These are phyloP conservation scores for Globisporangium spinosum DNA, from an alignment of 352 stramenopile genomes.

Conservation along the genomic window DNA sequence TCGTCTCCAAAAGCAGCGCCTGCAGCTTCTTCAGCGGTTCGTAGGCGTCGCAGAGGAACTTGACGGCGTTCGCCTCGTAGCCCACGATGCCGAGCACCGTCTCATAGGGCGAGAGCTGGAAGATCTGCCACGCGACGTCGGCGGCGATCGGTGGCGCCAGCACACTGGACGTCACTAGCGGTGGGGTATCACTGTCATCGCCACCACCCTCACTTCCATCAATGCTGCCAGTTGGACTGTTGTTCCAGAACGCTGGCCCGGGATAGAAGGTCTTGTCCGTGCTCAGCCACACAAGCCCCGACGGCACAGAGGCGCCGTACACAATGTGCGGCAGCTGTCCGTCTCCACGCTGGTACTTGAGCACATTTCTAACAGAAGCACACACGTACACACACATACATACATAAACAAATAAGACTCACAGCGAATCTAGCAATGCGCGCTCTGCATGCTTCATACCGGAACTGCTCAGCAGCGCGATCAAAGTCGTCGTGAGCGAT, in stretches of 20 bases:
- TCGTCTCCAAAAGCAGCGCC: slow-evolving; percentile 38
- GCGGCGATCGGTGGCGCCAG: slow-evolving; percentile 67
- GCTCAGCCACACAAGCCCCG: slow-evolving; percentile 40
- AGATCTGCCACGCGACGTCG: slow-evolving; percentile 82
- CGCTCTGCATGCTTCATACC: slow-evolving; percentile 22
- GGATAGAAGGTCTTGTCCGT: slow-evolving; percentile 75
- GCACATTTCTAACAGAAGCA: slow-evolving; percentile 30
- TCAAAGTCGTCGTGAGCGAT: slow-evolving; percentile 76
- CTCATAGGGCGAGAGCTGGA: slow-evolving; percentile 75
- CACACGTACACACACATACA: not conserved
- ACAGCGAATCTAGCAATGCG: not conserved
- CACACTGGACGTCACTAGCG: slow-evolving; percentile 42
- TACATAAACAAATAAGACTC: not conserved
- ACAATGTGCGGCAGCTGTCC: slow-evolving; percentile 67
- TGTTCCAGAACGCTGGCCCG: slow-evolving; percentile 68
- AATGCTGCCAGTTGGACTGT: not conserved
- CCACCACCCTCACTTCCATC: not conserved
- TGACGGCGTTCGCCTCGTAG: slow-evolving; percentile 53
- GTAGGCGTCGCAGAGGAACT: slow-evolving; percentile 74
- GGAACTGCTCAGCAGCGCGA: slow-evolving; percentile 53
- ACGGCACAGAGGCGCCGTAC: slow-evolving; percentile 71
- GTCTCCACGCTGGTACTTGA: slow-evolving; percentile 52
- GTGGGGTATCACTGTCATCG: not conserved
- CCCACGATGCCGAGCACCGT: slow-evolving; percentile 54
- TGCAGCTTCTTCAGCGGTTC: slow-evolving; percentile 56